phyloP scores from a whole-genome alignment of 2,329 filamentous ascomycete genomes.

The Colletotrichum scovillei region DNA sequence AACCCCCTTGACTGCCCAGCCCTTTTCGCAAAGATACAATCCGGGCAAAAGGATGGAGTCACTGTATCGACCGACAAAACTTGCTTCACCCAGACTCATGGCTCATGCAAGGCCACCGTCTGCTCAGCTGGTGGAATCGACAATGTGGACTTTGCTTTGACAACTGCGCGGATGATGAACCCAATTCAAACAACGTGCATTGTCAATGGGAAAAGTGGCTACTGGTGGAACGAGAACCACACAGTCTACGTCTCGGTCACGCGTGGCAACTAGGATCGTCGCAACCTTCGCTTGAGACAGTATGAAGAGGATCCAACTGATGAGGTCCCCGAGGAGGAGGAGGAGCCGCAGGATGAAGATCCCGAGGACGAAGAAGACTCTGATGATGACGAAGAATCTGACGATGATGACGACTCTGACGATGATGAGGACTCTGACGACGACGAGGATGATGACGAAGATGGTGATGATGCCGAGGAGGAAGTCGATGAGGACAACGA shows the following conservation, averaged over 20 bases:
- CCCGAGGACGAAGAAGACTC: background rate
- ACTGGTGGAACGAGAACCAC: constrained; percentile 8
- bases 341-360: background rate
- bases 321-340: background rate
- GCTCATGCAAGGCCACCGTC: constrained; percentile 14
- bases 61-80: background rate
- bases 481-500: no score
- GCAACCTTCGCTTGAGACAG: background rate
- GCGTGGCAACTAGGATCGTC: background rate
- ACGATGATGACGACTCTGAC: background rate
- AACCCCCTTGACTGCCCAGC: constrained; percentile 17
- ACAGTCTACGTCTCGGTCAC: background rate
- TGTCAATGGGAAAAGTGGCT: constrained; percentile 19
- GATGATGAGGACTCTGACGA: no score
- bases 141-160: background rate
- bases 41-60: background rate
- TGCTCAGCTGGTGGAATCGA: background rate
- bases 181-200: constrained; percentile 19
- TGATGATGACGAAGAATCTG: background rate
- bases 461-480: no score
- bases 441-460: no score
- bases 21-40: background rate
- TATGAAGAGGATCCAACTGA: background rate
- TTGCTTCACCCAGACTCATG: background rate
- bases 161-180: constrained; percentile 28